phyloP scores from a whole-genome alignment of 2,329 filamentous ascomycete species.

The Myriosclerotinia duriaeana region DNA sequence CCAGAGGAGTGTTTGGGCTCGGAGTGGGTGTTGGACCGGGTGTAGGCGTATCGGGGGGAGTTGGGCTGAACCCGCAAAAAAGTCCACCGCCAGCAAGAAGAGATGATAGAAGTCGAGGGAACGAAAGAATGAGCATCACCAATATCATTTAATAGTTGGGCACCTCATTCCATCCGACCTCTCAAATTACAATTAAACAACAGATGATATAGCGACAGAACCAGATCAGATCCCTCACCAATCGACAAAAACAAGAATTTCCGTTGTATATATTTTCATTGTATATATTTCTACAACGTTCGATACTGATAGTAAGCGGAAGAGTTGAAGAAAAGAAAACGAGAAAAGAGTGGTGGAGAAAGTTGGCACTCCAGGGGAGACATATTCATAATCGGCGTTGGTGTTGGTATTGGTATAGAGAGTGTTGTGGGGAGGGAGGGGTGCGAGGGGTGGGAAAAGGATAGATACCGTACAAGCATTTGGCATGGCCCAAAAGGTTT shows the following conservation, averaged over 20 bases:
- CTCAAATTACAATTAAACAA: not conserved
- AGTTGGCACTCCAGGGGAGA: too few species aligned
- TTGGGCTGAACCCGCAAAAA: not conserved
- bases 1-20: constrained; percentile 1
- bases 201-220: too few species aligned
- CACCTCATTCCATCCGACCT: too few species aligned
- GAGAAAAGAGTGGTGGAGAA: too few species aligned
- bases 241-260: not conserved
- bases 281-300: too few species aligned
- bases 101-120: constrained; percentile 27
- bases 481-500: not conserved
- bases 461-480: constrained; percentile 2
- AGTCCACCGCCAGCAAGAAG: not conserved
- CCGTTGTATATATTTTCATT: not conserved
- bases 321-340: too few species aligned
- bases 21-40: constrained; percentile 21
- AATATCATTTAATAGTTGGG: constrained; percentile 32
- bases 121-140: constrained; percentile 38
- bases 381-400: too few species aligned
- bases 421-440: too few species aligned
- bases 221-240: not conserved
- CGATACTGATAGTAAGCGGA: too few species aligned
- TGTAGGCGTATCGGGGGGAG: constrained; percentile 1
- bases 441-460: too few species aligned
- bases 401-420: too few species aligned